phyloP scores from a whole-genome alignment of 176 grass and related monocot species.

The barley (Hordeum vulgare) region DNA sequence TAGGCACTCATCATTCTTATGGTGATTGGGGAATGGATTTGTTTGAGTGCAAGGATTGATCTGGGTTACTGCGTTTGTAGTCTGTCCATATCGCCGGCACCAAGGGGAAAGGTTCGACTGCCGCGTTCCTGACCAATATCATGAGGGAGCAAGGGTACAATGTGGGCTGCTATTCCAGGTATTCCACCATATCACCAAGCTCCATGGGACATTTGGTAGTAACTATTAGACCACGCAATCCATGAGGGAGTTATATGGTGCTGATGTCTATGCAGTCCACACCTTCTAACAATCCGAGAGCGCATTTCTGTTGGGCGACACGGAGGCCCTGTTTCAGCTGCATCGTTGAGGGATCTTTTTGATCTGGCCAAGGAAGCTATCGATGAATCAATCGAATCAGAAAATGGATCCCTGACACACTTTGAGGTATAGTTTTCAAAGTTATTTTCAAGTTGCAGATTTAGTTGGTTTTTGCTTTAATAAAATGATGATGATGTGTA shows the following conservation, averaged over 20 bases:
- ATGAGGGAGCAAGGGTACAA: conserved; percentile 79
- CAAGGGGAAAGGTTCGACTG: conserved; percentile 91
- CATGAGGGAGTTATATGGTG: neutral
- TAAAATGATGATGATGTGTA: neutral
- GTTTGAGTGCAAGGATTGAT: neutral
- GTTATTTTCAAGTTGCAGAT: neutral
- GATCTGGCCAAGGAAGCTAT: conserved; percentile 45
- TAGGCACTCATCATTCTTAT: neutral
- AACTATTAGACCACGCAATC: neutral
- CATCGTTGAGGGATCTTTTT: conserved; percentile 49
- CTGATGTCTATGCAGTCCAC: conserved; percentile 48
- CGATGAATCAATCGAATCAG: conserved; percentile 62
- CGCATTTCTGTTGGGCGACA: conserved; percentile 72
- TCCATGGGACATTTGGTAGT: neutral
- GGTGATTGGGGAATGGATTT: neutral
- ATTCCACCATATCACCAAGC: neutral
- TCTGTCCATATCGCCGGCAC: conserved; percentile 86
- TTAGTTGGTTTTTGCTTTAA: neutral
- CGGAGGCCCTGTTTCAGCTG: conserved; percentile 58
- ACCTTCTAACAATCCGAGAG: conserved; percentile 77
- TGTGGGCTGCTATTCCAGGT: conserved; percentile 91
- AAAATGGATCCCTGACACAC: conserved; percentile 78
- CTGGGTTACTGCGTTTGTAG: conserved; percentile 23
- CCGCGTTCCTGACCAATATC: conserved; percentile 74
- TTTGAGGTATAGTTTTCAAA: conserved; percentile 59